Evolutionary conservation across 768 basidiomycete species (phyloP).

Genomic region (Lactifluus pinguis): DNA sequence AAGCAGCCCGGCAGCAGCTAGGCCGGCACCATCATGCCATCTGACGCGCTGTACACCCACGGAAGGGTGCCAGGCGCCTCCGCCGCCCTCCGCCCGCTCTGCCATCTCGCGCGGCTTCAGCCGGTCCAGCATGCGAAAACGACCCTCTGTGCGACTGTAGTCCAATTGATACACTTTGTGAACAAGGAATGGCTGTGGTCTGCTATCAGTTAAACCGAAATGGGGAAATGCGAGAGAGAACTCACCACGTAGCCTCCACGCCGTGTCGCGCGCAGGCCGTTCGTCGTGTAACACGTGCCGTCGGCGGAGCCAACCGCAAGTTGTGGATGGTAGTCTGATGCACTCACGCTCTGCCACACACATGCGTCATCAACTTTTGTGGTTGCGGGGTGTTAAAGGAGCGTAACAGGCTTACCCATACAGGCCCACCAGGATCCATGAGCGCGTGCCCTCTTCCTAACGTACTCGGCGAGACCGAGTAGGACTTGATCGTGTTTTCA

Average conservation of each 20-base stretch:
- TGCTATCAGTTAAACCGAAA: neutral
- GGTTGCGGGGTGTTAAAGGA: neutral
- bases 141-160: slow-evolving; percentile 63
- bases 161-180: slow-evolving; percentile 77
- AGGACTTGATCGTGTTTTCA: slow-evolving; percentile 71
- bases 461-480: slow-evolving; percentile 62
- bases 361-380: neutral
- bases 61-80: slow-evolving; percentile 69
- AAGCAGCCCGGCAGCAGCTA: slow-evolving; percentile 47
- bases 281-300: slow-evolving; percentile 70
- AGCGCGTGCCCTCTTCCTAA: slow-evolving; percentile 65
- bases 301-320: slow-evolving; percentile 77
- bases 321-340: slow-evolving; percentile 84
- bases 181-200: slow-evolving; percentile 59
- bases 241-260: slow-evolving; percentile 66
- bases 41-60: slow-evolving; percentile 67
- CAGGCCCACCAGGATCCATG: slow-evolving; percentile 67
- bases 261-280: slow-evolving; percentile 55
- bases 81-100: slow-evolving; percentile 33
- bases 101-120: slow-evolving; percentile 63
- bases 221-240: neutral
- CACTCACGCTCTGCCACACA: slow-evolving; percentile 46
- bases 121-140: slow-evolving; percentile 84
- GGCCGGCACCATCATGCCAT: slow-evolving; percentile 77
- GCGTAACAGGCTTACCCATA: slow-evolving; percentile 55